These are phyloP conservation scores for Clonostachys solani DNA, from an alignment of 2,329 filamentous ascomycete species.

Conservation along the genomic window DNA sequence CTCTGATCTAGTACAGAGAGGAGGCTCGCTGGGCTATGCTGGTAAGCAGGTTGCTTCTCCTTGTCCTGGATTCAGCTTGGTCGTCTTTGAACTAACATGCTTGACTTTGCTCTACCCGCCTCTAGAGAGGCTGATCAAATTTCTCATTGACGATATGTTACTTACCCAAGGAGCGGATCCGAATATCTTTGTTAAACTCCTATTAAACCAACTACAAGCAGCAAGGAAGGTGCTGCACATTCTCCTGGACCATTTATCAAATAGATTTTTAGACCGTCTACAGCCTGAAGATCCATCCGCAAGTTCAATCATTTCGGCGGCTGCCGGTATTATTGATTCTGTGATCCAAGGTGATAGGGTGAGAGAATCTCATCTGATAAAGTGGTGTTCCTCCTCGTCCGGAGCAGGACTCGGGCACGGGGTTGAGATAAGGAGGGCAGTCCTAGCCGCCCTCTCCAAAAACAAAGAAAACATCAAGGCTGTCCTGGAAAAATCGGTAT, in stretches of 20 bases:
- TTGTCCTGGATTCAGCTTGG: slow-evolving; percentile 3
- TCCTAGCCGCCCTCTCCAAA: slow-evolving; percentile 52
- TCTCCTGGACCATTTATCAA: slow-evolving; percentile 35
- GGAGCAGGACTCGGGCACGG: slow-evolving; percentile 62
- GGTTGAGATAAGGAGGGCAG: slow-evolving; percentile 63
- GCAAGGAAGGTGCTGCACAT: slow-evolving; percentile 16
- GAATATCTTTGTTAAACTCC: slow-evolving; percentile 19
- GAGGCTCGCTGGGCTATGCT: slow-evolving; percentile 67
- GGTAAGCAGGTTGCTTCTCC: slow-evolving; percentile 37
- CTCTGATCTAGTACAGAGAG: slow-evolving; percentile 49
- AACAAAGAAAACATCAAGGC: slow-evolving; percentile 45
- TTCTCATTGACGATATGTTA: slow-evolving; percentile 28
- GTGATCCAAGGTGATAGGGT: slow-evolving; percentile 42
- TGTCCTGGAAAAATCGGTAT: slow-evolving; percentile 64
- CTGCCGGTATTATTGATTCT: slow-evolving; percentile 49
- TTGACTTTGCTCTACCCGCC: slow-evolving; percentile 8
- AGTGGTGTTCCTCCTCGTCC: slow-evolving; percentile 62
- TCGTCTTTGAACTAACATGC: neutral
- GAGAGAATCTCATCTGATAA: slow-evolving; percentile 49
- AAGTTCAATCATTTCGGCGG: slow-evolving; percentile 45
- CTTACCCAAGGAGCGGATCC: slow-evolving; percentile 15
- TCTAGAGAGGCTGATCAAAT: slow-evolving; percentile 35
- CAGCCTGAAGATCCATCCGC: slow-evolving; percentile 20
- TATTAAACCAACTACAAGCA: slow-evolving; percentile 16
- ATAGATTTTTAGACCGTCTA: slow-evolving; percentile 32